phyloP scores from a whole-genome alignment of 2,329 filamentous ascomycete species.

The Aspergillus bombycis region DNA sequence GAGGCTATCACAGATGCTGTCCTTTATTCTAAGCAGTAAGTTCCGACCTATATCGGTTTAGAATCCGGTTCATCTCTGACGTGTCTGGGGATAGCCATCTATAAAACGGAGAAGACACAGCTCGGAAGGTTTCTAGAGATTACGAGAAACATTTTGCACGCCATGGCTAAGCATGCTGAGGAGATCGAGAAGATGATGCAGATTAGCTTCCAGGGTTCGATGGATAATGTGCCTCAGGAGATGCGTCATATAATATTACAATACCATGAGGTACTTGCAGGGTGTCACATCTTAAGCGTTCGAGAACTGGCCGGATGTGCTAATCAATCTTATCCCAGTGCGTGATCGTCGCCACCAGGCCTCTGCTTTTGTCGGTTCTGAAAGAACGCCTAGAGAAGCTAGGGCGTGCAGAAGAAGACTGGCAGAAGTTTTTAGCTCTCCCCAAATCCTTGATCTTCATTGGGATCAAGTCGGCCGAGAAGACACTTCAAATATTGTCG shows the following conservation, averaged over 20 bases:
- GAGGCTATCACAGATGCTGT: background rate
- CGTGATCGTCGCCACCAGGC: background rate
- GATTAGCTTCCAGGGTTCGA: background rate
- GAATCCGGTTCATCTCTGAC: background rate
- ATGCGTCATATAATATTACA: background rate
- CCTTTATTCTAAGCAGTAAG: background rate
- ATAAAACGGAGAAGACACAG: background rate
- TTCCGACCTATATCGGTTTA: too few species aligned
- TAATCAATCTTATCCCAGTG: background rate
- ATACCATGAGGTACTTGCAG: background rate
- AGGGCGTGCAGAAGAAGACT: background rate
- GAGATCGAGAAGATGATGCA: background rate
- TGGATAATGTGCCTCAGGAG: background rate
- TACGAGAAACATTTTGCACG: background rate
- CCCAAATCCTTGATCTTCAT: background rate
- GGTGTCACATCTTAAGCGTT: background rate
- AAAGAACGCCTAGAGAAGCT: background rate
- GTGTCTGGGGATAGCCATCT: background rate
- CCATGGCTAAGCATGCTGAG: background rate
- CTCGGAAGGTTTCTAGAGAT: background rate
- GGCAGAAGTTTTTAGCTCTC: background rate
- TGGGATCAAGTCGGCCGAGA: background rate
- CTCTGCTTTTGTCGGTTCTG: background rate
- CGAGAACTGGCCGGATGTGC: background rate
- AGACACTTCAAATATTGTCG: background rate